Conservation (phyloP, 179 eudicot genomes). For the Sideroxylon spinosum region DNA sequence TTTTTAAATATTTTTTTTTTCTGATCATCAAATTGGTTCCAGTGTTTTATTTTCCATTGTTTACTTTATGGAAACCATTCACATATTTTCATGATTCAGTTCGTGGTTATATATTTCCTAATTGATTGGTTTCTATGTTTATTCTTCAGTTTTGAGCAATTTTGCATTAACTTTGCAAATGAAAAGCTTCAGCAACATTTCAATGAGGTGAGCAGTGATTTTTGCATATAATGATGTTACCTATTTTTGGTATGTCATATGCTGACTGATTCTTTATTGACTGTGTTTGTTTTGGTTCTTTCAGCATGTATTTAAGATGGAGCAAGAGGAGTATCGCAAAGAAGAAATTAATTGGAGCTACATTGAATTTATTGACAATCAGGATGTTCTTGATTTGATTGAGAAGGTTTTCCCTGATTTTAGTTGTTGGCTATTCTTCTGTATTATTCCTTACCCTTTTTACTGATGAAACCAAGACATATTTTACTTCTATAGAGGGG, state of each 20-base stretch:
- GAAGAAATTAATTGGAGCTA: constrained; percentile 98
- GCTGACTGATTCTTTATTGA: background rate
- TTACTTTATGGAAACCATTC: background rate
- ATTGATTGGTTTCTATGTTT: constrained; percentile 12
- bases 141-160: constrained; percentile 83
- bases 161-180: constrained; percentile 95
- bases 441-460: background rate
- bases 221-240: background rate
- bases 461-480: background rate
- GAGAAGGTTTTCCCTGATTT: constrained; percentile 63
- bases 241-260: background rate
- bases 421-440: background rate
- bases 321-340: constrained; percentile 90
- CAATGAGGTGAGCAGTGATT: constrained; percentile 62
- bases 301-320: constrained; percentile 99
- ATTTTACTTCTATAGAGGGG: background rate
- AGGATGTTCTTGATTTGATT: constrained; percentile 90
- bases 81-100: constrained; percentile 8
- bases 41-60: background rate
- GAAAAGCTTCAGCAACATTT: constrained; percentile 99
- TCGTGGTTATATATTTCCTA: constrained; percentile 4
- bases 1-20: background rate
- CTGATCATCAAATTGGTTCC: background rate
- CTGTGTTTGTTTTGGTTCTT: constrained; percentile 15
- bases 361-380: constrained; percentile 92